Percentiles rank a stretch among this genome's conserved stretches.
phyloP scores from a whole-genome alignment of 2,329 filamentous ascomycete species.

The Corynespora cassiicola region DNA sequence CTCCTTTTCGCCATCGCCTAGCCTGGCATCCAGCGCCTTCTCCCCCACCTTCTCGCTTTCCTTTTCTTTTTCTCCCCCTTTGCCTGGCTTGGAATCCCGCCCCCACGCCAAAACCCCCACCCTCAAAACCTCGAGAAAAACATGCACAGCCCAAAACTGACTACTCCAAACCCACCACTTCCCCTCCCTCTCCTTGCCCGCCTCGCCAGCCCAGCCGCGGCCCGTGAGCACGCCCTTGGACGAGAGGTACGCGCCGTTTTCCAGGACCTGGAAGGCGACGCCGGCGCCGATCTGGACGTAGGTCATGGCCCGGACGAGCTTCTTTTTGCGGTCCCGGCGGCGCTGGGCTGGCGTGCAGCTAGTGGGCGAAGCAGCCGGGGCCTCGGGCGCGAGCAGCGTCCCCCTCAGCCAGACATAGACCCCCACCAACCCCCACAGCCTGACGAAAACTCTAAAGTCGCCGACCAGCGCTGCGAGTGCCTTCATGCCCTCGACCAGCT shows the following conservation, averaged over 20 bases:
- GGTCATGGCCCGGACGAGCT: slow-evolving; percentile 54
- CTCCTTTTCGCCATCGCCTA: slow-evolving; percentile 54
- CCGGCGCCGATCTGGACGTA: slow-evolving; percentile 73
- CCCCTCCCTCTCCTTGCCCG: slow-evolving; percentile 56
- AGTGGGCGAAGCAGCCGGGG: slow-evolving; percentile 20
- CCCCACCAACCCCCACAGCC: slow-evolving; percentile 78
- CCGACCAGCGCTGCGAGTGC: slow-evolving; percentile 69
- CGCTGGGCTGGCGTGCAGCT: too few species aligned
- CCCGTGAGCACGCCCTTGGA: slow-evolving; percentile 70
- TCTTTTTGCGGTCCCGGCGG: slow-evolving; percentile 34
- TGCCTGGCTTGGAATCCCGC: background rate
- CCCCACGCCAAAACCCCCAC: slow-evolving; percentile 55
- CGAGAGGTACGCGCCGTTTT: slow-evolving; percentile 82
- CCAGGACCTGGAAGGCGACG: slow-evolving; percentile 75
- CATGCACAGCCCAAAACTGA: slow-evolving; percentile 80
- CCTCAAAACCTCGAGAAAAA: slow-evolving; percentile 75
- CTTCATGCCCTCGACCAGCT: slow-evolving; percentile 40
- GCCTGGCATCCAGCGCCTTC: slow-evolving; percentile 33
- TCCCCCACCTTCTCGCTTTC: slow-evolving; percentile 33
- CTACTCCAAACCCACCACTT: slow-evolving; percentile 75
- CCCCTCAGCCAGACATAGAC: slow-evolving; percentile 72
- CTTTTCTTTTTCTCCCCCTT: slow-evolving; percentile 5
- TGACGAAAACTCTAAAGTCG: slow-evolving; percentile 74
- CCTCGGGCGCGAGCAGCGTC: slow-evolving; percentile 36
- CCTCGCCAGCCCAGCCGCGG: slow-evolving; percentile 56